These are phyloP conservation scores for Colletotrichum sp. DNA, from an alignment of 2,329 filamentous ascomycete genomes.

Conservation along the genomic window DNA sequence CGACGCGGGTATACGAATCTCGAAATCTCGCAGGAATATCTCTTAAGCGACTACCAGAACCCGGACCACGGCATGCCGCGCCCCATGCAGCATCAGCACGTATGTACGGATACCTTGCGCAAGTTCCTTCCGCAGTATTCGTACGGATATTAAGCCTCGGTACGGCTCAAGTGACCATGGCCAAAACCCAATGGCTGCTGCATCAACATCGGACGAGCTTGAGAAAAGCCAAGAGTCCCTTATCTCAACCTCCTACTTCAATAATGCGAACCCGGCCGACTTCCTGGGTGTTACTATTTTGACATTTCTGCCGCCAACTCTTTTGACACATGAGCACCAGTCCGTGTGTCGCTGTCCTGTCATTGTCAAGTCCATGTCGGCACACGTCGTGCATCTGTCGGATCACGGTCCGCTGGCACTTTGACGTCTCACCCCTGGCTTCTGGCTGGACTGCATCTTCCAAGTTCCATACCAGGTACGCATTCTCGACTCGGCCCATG, in stretches of 20 bases:
- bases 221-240: not conserved
- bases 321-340: not conserved
- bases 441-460: not conserved
- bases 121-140: not conserved
- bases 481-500: not conserved
- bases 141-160: not conserved
- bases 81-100: no score
- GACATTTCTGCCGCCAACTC: not conserved
- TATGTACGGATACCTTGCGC: no score
- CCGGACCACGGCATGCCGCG: not conserved
- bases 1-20: not conserved
- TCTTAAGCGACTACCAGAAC: not conserved
- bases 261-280: not conserved
- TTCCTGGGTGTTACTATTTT: not conserved
- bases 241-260: not conserved
- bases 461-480: no score
- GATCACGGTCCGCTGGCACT: not conserved
- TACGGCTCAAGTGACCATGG: not conserved
- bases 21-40: not conserved
- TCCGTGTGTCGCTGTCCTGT: not conserved
- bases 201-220: conserved; percentile 8
- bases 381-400: not conserved
- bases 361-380: not conserved
- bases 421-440: not conserved
- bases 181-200: not conserved